These are phyloP conservation scores for Lichtheimia corymbifera DNA, from an alignment of 371 early-diverging fungal genomes.

Conservation along the genomic window DNA sequence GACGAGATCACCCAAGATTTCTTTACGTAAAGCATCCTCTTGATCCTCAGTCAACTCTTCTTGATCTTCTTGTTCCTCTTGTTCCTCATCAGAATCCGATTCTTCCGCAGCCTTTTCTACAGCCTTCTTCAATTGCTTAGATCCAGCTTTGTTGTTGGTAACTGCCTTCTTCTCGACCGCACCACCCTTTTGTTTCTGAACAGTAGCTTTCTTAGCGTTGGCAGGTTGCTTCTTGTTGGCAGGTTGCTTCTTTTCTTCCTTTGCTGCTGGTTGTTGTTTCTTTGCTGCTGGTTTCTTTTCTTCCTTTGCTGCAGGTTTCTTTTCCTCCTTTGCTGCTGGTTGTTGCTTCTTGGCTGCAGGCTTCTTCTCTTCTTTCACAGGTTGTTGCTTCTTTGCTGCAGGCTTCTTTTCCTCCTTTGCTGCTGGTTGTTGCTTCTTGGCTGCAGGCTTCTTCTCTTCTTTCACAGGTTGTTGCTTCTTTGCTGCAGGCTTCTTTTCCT, in stretches of 20 bases:
- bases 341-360: neutral
- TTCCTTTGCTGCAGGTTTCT: neutral
- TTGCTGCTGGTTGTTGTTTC: neutral
- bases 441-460: neutral
- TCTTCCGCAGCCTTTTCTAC: constrained; percentile 1
- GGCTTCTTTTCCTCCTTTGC: constrained; percentile 7
- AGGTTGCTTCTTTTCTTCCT: neutral
- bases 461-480: neutral
- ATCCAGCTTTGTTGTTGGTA: no score
- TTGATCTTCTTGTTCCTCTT: constrained; percentile 33
- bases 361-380: neutral
- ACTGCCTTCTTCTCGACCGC: neutral
- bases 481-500: neutral
- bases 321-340: neutral
- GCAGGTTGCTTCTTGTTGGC: constrained; percentile 6
- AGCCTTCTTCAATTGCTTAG: constrained; percentile 17
- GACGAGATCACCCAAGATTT: constrained; percentile 50
- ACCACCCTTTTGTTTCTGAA: neutral
- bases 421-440: constrained; percentile 3
- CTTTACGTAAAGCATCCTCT: constrained; percentile 41
- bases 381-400: neutral
- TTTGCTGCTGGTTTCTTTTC: constrained; percentile 1
- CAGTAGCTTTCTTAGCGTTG: neutral
- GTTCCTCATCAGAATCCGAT: constrained; percentile 4
- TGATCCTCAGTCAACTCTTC: constrained; percentile 45